These are phyloP conservation scores for Aegilops longissima DNA, from an alignment of 176 grass and related monocot genomes.

Conservation along the genomic window DNA sequence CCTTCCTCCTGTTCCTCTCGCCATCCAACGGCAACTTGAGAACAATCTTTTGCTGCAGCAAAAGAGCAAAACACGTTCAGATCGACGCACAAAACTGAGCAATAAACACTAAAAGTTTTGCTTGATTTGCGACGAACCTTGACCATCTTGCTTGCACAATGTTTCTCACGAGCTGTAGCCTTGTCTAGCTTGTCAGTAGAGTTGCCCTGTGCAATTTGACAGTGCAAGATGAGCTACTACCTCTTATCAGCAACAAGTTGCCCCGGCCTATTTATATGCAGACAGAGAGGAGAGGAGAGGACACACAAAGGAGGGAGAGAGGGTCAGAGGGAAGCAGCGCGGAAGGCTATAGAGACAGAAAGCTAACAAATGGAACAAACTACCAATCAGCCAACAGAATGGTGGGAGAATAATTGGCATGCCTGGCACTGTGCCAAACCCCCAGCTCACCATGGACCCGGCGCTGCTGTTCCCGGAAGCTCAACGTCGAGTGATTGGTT, in stretches of 20 bases:
- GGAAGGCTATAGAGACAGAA: constrained; percentile 37
- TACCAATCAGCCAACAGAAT: constrained; percentile 18
- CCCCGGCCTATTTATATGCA: constrained; percentile 36
- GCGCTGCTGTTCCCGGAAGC: constrained; percentile 7
- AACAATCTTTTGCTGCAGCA: constrained; percentile 74
- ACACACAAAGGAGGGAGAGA: not conserved
- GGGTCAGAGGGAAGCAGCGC: not conserved
- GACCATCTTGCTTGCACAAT: constrained; percentile 26
- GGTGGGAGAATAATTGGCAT: constrained; percentile 7
- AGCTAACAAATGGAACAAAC: constrained; percentile 6
- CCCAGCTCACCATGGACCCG: constrained; percentile 27
- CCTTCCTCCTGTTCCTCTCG: constrained; percentile 59
- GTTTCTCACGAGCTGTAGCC: not conserved
- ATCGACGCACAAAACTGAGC: not conserved
- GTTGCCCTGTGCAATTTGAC: not conserved
- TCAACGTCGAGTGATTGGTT: constrained; percentile 27
- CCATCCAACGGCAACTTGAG: constrained; percentile 58
- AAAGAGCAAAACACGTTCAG: not conserved
- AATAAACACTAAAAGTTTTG: no score
- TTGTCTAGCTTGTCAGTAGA: not conserved
- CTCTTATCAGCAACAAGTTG: constrained; percentile 7
- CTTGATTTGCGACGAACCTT: constrained; percentile 27
- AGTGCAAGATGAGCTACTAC: not conserved
- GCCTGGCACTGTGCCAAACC: constrained; percentile 15
- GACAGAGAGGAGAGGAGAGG: not conserved